Evolutionary conservation across 768 basidiomycete genomes (phyloP), one percentile per base, ranked within the genome.

Genomic region (Cystoderma amianthinum): DNA sequence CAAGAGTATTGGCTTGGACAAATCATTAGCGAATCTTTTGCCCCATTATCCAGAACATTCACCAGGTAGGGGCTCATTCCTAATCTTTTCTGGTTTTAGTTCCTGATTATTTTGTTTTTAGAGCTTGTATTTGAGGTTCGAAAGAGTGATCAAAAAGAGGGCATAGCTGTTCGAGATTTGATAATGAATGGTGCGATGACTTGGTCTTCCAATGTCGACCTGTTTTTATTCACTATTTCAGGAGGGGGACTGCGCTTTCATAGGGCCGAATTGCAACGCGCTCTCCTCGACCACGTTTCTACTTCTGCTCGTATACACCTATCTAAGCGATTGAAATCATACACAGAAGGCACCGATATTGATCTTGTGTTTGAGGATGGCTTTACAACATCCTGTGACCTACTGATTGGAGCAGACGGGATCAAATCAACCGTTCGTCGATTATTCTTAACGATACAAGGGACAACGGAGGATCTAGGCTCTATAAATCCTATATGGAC

Each of bases 381-480:
- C 3, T 55, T 57, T 12, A 53, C 45, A 1, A 55, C 57, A 3
- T 46, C 46, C 0, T 67, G 66, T 22, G 69, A 74, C 39, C 41
- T 73, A 6, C 53, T 74, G 23, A 47, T 72, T 5, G 70, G 65
- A 1, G 58, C 64, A 3, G 72, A 74, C 43, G 72, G 71, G 2
- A 55, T 72, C 42, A 63, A 54, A 16, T 62, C 59, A 1, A 47
- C 48, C 2, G 46, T 56, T 13, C 48, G 48, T 9, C 38, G 38
- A 11, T 30, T 42, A 10, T 43, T 52, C 36, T 38, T 49, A 11
- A 21, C 33, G 12, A 38, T 32, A 2, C 15, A 43, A 21, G 23
- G 41, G 4, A 20, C 35, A 12, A 38, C 43, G 4, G 30, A 32
- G 19, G 24, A 4, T 19, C 42, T 38, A 17, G 32, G 28, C 12